Evolutionary conservation across 805 yeast species (phyloP).

Genomic region (Metschnikowia vanudenii): DNA sequence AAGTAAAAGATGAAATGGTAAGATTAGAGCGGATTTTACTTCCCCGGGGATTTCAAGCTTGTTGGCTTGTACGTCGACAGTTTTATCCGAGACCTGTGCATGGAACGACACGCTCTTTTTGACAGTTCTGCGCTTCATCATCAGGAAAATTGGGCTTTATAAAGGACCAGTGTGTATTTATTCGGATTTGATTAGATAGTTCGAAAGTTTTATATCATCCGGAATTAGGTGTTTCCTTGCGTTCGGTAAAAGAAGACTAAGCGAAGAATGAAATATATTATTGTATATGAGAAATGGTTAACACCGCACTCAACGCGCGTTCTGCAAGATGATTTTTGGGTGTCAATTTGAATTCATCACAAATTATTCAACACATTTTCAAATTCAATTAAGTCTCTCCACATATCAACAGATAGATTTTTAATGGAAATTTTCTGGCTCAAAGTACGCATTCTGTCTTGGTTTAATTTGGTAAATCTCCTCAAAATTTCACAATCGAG

Average conservation of each 20-base stretch:
- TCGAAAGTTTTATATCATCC: background rate
- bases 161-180: background rate
- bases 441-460: slow-evolving; percentile 53
- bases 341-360: slow-evolving; percentile 9
- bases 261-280: background rate
- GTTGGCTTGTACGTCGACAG: slow-evolving; percentile 1
- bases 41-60: slow-evolving; percentile 10
- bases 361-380: slow-evolving; percentile 41
- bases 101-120: slow-evolving; percentile 19
- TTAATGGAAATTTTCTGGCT: slow-evolving; percentile 57
- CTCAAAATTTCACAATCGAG: slow-evolving; percentile 61
- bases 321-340: background rate
- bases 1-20: slow-evolving; percentile 33
- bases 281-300: background rate
- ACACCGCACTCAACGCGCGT: background rate
- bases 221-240: background rate
- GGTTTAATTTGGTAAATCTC: slow-evolving; percentile 53
- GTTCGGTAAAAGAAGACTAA: background rate
- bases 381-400: slow-evolving; percentile 63
- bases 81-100: slow-evolving; percentile 5
- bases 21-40: slow-evolving; percentile 12
- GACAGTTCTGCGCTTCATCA: slow-evolving; percentile 13
- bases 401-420: slow-evolving; percentile 56
- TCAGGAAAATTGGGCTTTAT: background rate
- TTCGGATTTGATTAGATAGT: background rate